Evolutionary conservation across 805 yeast genomes (phyloP).

Genomic region (Cyberlindnera maritima): DNA sequence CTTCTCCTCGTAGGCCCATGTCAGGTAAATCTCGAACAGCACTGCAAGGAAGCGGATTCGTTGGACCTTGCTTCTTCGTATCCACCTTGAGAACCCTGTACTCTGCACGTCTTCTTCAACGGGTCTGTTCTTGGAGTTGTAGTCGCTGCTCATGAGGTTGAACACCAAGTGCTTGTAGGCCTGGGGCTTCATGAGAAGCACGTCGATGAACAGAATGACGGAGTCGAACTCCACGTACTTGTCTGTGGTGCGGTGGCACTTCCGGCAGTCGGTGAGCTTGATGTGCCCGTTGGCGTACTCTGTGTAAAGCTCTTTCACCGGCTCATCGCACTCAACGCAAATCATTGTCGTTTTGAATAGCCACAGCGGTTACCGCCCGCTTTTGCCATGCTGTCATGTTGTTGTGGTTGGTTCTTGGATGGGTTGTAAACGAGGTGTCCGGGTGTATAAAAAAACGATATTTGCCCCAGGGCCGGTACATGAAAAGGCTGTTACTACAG

Average conservation of each 20-base stretch:
- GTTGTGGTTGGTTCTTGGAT: too few species aligned
- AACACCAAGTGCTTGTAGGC: slow-evolving; percentile 86
- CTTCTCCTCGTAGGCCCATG: slow-evolving; percentile 89
- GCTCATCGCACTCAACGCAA: slow-evolving; percentile 82
- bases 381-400: too few species aligned
- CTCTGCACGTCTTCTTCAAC: background rate
- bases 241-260: slow-evolving; percentile 77
- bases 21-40: slow-evolving; percentile 83
- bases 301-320: slow-evolving; percentile 64
- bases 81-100: background rate
- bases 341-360: slow-evolving; percentile 62
- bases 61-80: slow-evolving; percentile 22
- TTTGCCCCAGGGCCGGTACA: too few species aligned
- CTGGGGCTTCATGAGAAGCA: slow-evolving; percentile 78
- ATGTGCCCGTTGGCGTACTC: slow-evolving; percentile 76
- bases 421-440: too few species aligned
- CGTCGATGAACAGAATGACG: slow-evolving; percentile 79
- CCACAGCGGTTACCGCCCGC: too few species aligned
- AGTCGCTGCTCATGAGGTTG: slow-evolving; percentile 45
- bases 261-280: slow-evolving; percentile 69
- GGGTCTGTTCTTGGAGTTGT: background rate
- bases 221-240: slow-evolving; percentile 88
- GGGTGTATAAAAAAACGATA: too few species aligned
- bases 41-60: slow-evolving; percentile 61
- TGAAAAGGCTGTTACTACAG: too few species aligned